Evolutionary conservation across 2,329 filamentous ascomycete genomes (phyloP).

Genomic region (Kalaharituber pfeilii): DNA sequence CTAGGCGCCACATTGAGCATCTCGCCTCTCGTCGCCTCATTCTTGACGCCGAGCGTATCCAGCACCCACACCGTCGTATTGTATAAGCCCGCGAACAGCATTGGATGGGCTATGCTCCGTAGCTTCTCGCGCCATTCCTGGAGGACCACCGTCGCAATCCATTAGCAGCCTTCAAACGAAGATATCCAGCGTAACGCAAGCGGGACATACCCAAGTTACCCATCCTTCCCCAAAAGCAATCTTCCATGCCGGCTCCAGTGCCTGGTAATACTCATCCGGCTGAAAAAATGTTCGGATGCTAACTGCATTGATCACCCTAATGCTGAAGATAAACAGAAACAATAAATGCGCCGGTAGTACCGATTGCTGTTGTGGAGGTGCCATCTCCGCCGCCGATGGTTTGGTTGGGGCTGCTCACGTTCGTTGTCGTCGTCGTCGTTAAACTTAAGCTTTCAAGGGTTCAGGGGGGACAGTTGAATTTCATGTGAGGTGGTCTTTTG

Average conservation of each 20-base stretch:
- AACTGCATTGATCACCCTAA: slow-evolving; percentile 67
- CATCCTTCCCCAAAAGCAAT: slow-evolving; percentile 74
- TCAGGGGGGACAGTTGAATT: too few relatives aligned
- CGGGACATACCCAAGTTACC: slow-evolving; percentile 74
- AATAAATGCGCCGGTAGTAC: neutral
- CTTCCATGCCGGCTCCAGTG: slow-evolving; percentile 84
- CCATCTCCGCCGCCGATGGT: neutral
- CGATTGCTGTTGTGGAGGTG: neutral
- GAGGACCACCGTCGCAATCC: neutral
- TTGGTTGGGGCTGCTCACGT: too few relatives aligned
- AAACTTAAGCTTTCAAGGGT: too few relatives aligned
- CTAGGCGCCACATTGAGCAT: slow-evolving; percentile 58
- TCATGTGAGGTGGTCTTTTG: too few relatives aligned
- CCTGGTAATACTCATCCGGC: slow-evolving; percentile 94
- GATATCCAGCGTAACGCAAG: too few relatives aligned
- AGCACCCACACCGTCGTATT: slow-evolving; percentile 41
- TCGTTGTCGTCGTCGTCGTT: too few relatives aligned
- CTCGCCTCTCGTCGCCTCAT: slow-evolving; percentile 39
- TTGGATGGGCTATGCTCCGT: slow-evolving; percentile 80
- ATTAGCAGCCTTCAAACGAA: neutral
- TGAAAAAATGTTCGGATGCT: slow-evolving; percentile 83
- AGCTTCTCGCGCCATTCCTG: slow-evolving; percentile 87
- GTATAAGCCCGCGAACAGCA: slow-evolving; percentile 65
- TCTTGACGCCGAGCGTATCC: slow-evolving; percentile 36
- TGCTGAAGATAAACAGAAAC: slow-evolving; percentile 35